Percentiles rank a stretch among this genome's conserved stretches.
phyloP scores from a whole-genome alignment of 495 filamentous ascomycete genomes.

The Xeromyces bisporus region DNA sequence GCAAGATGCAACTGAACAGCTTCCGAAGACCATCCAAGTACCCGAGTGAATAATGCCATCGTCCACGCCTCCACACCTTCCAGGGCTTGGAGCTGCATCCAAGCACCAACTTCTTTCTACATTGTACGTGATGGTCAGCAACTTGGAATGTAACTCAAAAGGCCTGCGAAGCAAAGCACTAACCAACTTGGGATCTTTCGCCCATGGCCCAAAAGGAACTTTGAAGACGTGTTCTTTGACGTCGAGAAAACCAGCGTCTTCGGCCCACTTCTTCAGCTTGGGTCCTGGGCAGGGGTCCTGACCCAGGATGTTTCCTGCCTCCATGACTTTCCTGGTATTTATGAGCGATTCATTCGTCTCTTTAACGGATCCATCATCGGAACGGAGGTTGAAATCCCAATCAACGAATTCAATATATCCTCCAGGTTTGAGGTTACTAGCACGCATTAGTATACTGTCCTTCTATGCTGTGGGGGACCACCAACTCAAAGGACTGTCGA shows the following conservation, averaged over 20 bases:
- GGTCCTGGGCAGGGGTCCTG: slow-evolving; percentile 3
- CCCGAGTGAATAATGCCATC: slow-evolving; percentile 1
- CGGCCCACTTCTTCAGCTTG: slow-evolving; percentile 3
- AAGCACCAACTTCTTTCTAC: slow-evolving; percentile 7
- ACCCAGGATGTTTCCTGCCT: slow-evolving; percentile 6
- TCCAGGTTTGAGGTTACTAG: slow-evolving; percentile 18
- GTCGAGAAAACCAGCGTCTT: slow-evolving; percentile 8
- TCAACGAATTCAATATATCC: slow-evolving; percentile 28
- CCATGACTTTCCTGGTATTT: neutral
- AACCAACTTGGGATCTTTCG: slow-evolving; percentile 4
- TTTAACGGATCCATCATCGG: slow-evolving; percentile 15
- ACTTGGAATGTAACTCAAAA: too few relatives aligned
- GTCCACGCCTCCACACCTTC: slow-evolving; percentile 4
- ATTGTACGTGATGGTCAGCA: too few relatives aligned
- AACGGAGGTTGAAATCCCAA: slow-evolving; percentile 12
- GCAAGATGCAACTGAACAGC: slow-evolving; percentile 2
- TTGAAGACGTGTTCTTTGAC: slow-evolving; percentile 4
- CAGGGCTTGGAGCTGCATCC: neutral
- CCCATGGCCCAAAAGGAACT: slow-evolving; percentile 9
- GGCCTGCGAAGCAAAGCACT: neutral
- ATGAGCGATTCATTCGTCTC: slow-evolving; percentile 20
- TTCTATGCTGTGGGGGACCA: too few relatives aligned
- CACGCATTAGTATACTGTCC: too few relatives aligned
- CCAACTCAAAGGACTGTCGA: slow-evolving; percentile 10
- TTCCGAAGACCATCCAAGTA: neutral